Conservation (phyloP, 75 land plant species). For the Ceratopteris richardii region DNA sequence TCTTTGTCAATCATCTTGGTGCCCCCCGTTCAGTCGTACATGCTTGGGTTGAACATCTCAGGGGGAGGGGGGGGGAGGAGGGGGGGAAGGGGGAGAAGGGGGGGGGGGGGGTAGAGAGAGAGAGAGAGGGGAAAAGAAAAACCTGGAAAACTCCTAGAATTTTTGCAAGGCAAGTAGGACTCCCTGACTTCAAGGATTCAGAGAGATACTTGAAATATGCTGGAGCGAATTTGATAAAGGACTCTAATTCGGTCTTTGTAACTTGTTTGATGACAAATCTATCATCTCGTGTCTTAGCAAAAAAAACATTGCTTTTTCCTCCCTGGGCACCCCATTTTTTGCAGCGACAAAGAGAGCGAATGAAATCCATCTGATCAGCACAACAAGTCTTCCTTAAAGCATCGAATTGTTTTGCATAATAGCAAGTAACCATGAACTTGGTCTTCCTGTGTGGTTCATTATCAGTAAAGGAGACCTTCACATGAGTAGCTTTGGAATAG, state of each 20-base stretch:
- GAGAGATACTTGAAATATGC: constrained; percentile 77
- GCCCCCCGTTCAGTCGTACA: no score
- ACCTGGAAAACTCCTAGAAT: constrained; percentile 90
- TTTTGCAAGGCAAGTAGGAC: constrained; percentile 93
- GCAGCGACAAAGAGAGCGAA: constrained; percentile 78
- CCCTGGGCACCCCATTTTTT: constrained; percentile 94
- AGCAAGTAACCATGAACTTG: constrained; percentile 64
- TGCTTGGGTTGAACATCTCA: no score
- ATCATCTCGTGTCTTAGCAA: constrained; percentile 89
- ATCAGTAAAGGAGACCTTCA: constrained; percentile 55
- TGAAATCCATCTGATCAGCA: constrained; percentile 56
- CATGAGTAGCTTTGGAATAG: constrained; percentile 42
- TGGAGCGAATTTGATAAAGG: constrained; percentile 89
- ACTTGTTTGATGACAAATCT: constrained; percentile 91
- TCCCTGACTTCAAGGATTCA: constrained; percentile 60
- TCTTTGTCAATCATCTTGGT: no score
- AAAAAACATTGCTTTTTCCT: constrained; percentile 97
- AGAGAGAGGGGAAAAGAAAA: no score
- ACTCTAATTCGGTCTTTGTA: constrained; percentile 81
- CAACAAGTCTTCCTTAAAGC: constrained; percentile 73
- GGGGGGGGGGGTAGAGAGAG: no score
- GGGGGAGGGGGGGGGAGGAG: no score
- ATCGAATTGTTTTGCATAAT: constrained; percentile 76
- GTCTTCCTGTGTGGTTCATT: constrained; percentile 41
- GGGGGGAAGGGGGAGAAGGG: no score